Base-by-base conservation (phyloP, 2,329 filamentous ascomycete genomes). In the Coniochaeta ligniaria region DNA sequence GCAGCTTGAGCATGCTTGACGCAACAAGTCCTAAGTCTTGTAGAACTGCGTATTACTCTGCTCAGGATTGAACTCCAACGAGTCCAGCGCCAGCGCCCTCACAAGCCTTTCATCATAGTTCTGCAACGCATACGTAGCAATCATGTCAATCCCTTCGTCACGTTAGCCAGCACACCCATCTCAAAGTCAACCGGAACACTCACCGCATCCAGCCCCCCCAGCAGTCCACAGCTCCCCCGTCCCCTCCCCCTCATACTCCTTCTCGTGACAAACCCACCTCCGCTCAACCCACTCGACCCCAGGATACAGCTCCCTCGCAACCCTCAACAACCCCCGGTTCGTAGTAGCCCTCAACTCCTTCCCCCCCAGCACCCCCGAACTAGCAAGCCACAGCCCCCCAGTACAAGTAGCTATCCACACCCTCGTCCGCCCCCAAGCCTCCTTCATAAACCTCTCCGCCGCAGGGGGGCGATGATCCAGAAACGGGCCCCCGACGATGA, bases 341-440 rank as follows among this genome's bases (percentile, higher is more conserved):
- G 73, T 76, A 3, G 75, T 77, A 11, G 68, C 71, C 62, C 71
- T 74, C 66, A 45, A 45, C 6, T 16, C 41, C 41, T 68, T 72
- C 2, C 74, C 75, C 12, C 73, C 67, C 60, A 78, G 60, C 24
- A 73, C 65, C 0, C 74, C 75, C 8, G 70, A 62, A 59, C 63
- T 67, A 1, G 75, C 75, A 17, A 77, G 62, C 75, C 76, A 77
- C 64, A 75, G 65, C 1, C 66, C 68, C 2, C 75, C 74, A 17
- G 70, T 70, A 62, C 75, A 77, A 2, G 73, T 76, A 2, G 73
- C 73, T 63, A 76, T 45, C 60, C 74, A 74, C 26, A 71, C 66
- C 28, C 67, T 70, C 7, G 73, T 74, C 68, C 68, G 66, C 60
- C 61, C 56, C 56, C 67, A 73, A 3, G 73, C 74, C 63, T 76